Conservation (phyloP, 2,329 filamentous ascomycete genomes). For the Hymenoscyphus repandus region DNA sequence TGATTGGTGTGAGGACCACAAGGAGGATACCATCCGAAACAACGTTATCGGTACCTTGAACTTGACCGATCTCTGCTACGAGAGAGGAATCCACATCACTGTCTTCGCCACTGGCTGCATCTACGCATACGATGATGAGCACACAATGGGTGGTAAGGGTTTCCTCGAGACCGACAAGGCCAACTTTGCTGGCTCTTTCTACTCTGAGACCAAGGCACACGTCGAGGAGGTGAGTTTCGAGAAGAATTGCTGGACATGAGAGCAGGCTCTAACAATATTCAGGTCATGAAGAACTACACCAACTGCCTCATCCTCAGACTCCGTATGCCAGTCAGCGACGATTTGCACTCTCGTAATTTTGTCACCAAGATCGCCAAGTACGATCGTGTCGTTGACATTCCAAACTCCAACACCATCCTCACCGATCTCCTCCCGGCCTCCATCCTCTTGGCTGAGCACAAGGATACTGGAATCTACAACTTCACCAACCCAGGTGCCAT, state of each 20-base stretch:
- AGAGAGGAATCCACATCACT: constrained; percentile 55
- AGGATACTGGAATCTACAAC: constrained; percentile 61
- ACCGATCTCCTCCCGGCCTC: constrained; percentile 58
- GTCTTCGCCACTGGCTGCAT: constrained; percentile 65
- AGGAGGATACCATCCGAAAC: constrained; percentile 60
- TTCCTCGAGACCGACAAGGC: constrained; percentile 57
- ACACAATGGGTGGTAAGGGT: constrained; percentile 54
- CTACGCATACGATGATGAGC: constrained; percentile 57
- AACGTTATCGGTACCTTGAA: constrained; percentile 63
- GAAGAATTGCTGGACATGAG: not conserved
- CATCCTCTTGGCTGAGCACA: constrained; percentile 54
- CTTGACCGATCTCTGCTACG: constrained; percentile 55
- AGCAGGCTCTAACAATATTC: constrained; percentile 9
- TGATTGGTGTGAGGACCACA: constrained; percentile 68
- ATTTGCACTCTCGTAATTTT: constrained; percentile 61
- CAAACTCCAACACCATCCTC: constrained; percentile 64
- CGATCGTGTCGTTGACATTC: constrained; percentile 60
- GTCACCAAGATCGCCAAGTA: constrained; percentile 65
- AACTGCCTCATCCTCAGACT: constrained; percentile 60
- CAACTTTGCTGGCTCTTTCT: constrained; percentile 64
- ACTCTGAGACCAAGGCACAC: constrained; percentile 61
- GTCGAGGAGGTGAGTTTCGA: constrained; percentile 51
- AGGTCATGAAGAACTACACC: constrained; percentile 57
- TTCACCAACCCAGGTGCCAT: constrained; percentile 67
- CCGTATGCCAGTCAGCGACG: constrained; percentile 65